Percentiles rank a stretch among this genome's conserved stretches.
These are phyloP conservation scores for Ophiognomonia clavigignenti-juglandacearum DNA, from an alignment of 2,329 filamentous ascomycete genomes.

Conservation along the genomic window DNA sequence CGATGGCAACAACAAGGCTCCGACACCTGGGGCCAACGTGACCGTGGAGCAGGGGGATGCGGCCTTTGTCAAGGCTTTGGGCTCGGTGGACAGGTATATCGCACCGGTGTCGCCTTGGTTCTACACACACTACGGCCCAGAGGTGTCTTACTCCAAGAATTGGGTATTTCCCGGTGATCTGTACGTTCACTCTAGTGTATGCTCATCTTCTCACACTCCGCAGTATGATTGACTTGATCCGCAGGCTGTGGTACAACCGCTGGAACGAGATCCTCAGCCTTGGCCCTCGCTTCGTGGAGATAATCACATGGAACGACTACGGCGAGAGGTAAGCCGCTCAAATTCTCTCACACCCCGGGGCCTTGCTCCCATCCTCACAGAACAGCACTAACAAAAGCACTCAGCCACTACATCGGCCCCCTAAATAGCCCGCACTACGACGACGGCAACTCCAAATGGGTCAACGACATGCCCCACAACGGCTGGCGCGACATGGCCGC, in stretches of 20 bases:
- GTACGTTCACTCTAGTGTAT: constrained; percentile 7
- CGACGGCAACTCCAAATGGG: constrained; percentile 43
- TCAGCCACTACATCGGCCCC: constrained; percentile 45
- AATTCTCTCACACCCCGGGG: background rate
- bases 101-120: constrained; percentile 32
- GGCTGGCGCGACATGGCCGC: constrained; percentile 50
- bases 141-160: constrained; percentile 44
- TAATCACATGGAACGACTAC: constrained; percentile 45
- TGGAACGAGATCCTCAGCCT: constrained; percentile 44
- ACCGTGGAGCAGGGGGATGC: constrained; percentile 35
- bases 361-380: background rate
- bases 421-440: constrained; percentile 37
- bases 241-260: constrained; percentile 47
- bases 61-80: constrained; percentile 29
- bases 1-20: constrained; percentile 44
- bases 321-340: constrained; percentile 44
- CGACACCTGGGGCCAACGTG: constrained; percentile 31
- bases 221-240: background rate
- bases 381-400: background rate
- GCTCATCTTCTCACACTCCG: background rate
- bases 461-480: constrained; percentile 45
- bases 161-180: constrained; percentile 55
- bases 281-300: constrained; percentile 42
- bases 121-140: constrained; percentile 35
- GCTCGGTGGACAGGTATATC: constrained; percentile 18